A percentile compares a stretch with the other conserved stretches of the same genome.
These are phyloP conservation scores for Nemania bipapillata DNA, from an alignment of 2,329 filamentous ascomycete genomes.

Conservation along the genomic window DNA sequence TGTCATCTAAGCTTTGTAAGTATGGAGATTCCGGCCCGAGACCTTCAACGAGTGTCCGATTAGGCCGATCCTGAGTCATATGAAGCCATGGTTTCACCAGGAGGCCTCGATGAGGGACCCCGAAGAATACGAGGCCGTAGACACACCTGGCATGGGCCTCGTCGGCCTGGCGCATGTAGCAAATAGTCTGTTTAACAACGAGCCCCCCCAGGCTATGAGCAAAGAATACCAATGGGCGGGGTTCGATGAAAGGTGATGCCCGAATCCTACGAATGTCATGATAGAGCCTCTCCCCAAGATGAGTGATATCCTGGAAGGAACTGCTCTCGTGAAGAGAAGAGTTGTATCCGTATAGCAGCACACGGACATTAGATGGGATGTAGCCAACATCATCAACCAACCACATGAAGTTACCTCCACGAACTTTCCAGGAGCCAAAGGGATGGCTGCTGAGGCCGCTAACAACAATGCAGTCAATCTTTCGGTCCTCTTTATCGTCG, in stretches of 20 bases:
- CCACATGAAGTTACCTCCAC: neutral
- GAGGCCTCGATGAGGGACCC: neutral
- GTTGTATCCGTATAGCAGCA: neutral
- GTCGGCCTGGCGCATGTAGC: neutral
- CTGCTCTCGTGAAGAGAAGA: neutral
- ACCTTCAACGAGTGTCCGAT: neutral
- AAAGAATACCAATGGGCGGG: neutral
- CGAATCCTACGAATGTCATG: neutral
- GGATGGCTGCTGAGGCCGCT: slow-evolving; percentile 1
- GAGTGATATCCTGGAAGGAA: neutral
- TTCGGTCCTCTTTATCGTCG: neutral
- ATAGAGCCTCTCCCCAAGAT: neutral
- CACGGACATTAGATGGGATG: neutral
- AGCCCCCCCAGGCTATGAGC: neutral
- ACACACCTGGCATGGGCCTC: neutral
- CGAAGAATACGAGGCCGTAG: neutral
- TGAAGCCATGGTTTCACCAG: neutral
- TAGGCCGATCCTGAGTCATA: neutral
- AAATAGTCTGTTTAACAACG: neutral
- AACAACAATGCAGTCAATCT: neutral
- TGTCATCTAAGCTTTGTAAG: neutral
- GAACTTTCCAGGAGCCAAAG: neutral
- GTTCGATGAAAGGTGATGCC: neutral
- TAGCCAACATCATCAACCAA: neutral
- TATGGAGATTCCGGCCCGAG: neutral